Evolutionary conservation across 768 basidiomycete species (phyloP), one percentile per base, ranked within the genome.

Genomic region (Lactifluus volemus): DNA sequence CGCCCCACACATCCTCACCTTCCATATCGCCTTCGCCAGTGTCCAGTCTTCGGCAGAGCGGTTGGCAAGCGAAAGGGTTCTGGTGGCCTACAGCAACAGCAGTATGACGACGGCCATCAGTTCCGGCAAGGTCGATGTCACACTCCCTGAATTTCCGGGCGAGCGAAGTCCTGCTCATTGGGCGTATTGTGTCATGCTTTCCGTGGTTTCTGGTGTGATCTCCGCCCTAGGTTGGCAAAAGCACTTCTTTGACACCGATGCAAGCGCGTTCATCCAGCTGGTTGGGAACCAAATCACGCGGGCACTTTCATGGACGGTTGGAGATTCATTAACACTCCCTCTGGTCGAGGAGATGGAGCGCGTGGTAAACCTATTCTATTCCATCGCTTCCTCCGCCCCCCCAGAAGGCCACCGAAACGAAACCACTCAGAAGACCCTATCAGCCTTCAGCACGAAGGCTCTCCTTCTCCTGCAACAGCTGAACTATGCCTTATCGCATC

Each of bases 401-500:
- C 68, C 75, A 30, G 69, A 77, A 19, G 71, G 77, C 17, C 79
- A 76, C 66, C 64, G 76, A 52, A 78, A 80, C 63, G 75, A 78
- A 6, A 79, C 80, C 2, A 78, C 85, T 17, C 79, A 79, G 55
- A 84, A 82, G 65, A 81, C 92, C 6, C 77, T 93, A 47, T 78
- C 79, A 0, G 82, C 82, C 17, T 93, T 91, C 70, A 82, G 84
- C 3, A 76, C 76, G 0, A 83, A 83, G 62, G 84, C 87, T 0
- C 73, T 94, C 19, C 76, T 83, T 36, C 81, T 96, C 29, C 77
- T 97, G 1, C 92, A 93, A 68, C 89, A 93, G 65, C 73, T 97
- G 63, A 94, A 93, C 71, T 93, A 94, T 65, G 89, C 91, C 0
- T 78, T 96, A 50, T 87, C 91, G 0, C 94, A 98, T 71, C 94